Evolutionary conservation across 345 rosid genomes (phyloP).

Genomic region (Citrus inodora): DNA sequence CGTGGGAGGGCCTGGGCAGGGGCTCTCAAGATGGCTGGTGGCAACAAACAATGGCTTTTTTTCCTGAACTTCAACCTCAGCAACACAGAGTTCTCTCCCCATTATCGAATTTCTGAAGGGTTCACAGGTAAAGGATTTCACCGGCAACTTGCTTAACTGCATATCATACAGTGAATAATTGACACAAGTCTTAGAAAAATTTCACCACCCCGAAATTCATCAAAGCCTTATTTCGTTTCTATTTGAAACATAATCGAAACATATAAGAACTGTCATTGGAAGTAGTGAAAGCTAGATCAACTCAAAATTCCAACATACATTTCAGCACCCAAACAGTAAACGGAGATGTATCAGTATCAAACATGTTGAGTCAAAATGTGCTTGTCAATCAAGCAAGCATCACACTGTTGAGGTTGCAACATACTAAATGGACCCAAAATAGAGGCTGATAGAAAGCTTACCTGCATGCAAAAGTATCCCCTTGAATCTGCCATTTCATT

Average conservation of each 20-base stretch:
- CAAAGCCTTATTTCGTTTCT: background rate
- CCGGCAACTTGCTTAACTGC: constrained; percentile 84
- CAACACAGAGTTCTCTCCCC: constrained; percentile 83
- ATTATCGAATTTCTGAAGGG: constrained; percentile 70
- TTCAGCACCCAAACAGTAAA: background rate
- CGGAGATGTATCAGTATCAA: background rate
- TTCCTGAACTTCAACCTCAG: constrained; percentile 62
- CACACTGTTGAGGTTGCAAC: background rate
- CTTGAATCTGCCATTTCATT: constrained; percentile 37
- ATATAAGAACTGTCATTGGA: background rate
- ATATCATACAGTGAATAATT: background rate
- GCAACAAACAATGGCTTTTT: constrained; percentile 62
- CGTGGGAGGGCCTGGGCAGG: constrained; percentile 84
- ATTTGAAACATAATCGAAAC: background rate
- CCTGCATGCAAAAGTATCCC: constrained; percentile 85
- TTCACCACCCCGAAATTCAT: background rate
- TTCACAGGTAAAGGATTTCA: constrained; percentile 55
- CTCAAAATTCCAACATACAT: background rate
- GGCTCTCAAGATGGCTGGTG: constrained; percentile 98
- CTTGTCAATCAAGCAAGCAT: background rate
- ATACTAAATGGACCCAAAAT: background rate
- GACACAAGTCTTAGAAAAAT: background rate
- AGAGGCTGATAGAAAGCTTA: constrained; percentile 17
- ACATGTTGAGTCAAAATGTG: background rate
- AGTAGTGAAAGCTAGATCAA: background rate